These are phyloP conservation scores for Paramyrothecium sp. DNA, from an alignment of 2,329 filamentous ascomycete genomes.

Conservation along the genomic window DNA sequence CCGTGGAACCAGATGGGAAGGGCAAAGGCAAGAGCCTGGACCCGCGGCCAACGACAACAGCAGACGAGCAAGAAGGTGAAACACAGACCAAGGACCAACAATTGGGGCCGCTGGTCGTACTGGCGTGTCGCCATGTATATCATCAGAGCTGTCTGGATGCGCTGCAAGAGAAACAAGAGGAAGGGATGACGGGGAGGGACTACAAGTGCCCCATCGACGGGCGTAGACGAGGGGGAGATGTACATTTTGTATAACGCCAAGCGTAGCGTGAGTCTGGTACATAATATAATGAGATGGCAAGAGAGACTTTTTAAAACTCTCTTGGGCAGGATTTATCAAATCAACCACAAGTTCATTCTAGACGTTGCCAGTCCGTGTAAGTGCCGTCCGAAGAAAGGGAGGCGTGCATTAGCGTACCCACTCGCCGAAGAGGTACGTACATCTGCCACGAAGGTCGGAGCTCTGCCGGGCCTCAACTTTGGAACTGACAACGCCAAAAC, in stretches of 20 bases:
- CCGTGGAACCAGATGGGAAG: conserved; percentile 29
- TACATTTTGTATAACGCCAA: conserved; percentile 22
- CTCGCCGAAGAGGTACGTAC: too few relatives aligned
- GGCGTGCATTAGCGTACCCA: too few relatives aligned
- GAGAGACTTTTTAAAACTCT: background rate
- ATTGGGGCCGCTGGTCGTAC: conserved; percentile 64
- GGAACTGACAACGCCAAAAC: too few relatives aligned
- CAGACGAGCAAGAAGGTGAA: conserved; percentile 23
- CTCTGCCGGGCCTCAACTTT: too few relatives aligned
- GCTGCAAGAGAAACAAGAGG: conserved; percentile 53
- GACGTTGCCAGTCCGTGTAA: background rate
- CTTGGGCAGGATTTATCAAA: too few relatives aligned
- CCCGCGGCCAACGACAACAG: conserved; percentile 38
- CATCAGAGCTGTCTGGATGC: conserved; percentile 69
- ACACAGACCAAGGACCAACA: conserved; percentile 38
- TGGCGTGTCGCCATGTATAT: conserved; percentile 71
- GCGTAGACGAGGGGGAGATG: conserved; percentile 23
- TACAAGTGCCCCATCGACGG: conserved; percentile 60
- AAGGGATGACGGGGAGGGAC: conserved; percentile 45
- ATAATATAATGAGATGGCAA: background rate
- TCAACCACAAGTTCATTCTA: background rate
- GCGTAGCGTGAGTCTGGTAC: conserved; percentile 3
- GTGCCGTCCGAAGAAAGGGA: too few relatives aligned
- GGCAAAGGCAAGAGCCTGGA: conserved; percentile 43
- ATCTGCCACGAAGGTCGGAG: too few relatives aligned